Evolutionary conservation across 129 eudicot species (phyloP).

Genomic region (Flaveria robusta): DNA sequence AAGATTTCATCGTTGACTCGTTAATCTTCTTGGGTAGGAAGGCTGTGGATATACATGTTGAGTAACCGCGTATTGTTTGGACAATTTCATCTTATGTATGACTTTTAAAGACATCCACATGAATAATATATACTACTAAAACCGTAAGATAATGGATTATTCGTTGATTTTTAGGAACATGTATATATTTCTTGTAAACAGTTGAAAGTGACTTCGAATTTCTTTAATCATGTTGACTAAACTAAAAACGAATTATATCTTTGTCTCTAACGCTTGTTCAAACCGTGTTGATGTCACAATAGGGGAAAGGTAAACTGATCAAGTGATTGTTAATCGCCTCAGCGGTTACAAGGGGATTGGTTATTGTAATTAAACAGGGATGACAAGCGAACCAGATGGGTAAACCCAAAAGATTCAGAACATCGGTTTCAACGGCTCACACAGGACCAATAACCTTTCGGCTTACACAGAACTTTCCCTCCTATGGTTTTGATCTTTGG

Average conservation of each 20-base stretch:
- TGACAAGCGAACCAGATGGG: no score
- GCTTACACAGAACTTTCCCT: no score
- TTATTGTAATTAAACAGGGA: no score
- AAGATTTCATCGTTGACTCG: not conserved
- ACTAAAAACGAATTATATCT: no score
- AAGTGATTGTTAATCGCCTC: no score
- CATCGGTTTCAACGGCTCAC: no score
- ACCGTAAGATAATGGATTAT: not conserved
- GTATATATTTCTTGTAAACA: not conserved
- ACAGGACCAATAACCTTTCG: no score
- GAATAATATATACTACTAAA: not conserved
- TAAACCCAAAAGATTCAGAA: no score
- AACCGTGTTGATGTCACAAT: not conserved
- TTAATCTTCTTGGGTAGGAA: not conserved
- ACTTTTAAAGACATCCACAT: no score
- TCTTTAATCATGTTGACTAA: not conserved
- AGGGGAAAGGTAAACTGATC: not conserved
- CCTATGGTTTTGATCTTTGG: no score
- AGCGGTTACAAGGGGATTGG: no score
- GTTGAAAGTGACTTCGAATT: not conserved
- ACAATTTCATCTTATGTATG: not conserved
- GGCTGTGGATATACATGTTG: not conserved
- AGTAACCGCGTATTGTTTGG: not conserved
- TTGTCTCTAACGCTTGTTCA: not conserved
- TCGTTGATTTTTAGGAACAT: not conserved